phyloP scores from a whole-genome alignment of 495 filamentous ascomycete genomes.

The Chaetomium tenue region DNA sequence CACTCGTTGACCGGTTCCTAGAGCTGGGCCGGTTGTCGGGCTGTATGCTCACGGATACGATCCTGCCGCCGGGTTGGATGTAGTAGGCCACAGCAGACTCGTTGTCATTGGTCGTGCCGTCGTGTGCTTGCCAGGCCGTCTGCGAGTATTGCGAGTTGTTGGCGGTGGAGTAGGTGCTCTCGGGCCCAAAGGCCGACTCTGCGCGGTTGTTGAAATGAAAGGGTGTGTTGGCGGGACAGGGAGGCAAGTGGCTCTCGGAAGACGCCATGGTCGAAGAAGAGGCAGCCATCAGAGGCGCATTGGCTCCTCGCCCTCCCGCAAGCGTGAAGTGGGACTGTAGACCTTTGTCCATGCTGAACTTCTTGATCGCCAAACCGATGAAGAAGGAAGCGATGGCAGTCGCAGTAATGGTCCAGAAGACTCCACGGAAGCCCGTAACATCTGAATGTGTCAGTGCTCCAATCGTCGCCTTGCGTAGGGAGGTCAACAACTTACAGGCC shows the following conservation, averaged over 20 bases:
- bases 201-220: neutral
- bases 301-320: conserved; percentile 17
- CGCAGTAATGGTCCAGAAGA: conserved; percentile 32
- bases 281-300: neutral
- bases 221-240: neutral
- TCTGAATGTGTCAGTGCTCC: conserved; percentile 8
- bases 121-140: neutral
- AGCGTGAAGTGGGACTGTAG: conserved; percentile 32
- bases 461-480: too few species aligned
- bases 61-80: conserved; percentile 25
- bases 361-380: conserved; percentile 27
- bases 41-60: conserved; percentile 20
- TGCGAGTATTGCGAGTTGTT: neutral
- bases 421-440: conserved; percentile 32
- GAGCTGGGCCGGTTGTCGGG: conserved; percentile 1
- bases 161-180: conserved; percentile 5
- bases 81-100: conserved; percentile 22
- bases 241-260: neutral
- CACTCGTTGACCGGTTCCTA: neutral
- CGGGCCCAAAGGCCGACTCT: conserved; percentile 8
- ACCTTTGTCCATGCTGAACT: conserved; percentile 33
- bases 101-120: neutral
- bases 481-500: conserved; percentile 25
- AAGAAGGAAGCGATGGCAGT: conserved; percentile 24
- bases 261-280: neutral